Evolutionary conservation across 495 filamentous ascomycete genomes (phyloP).

Genomic region (Rostrohypoxylon terebratum): DNA sequence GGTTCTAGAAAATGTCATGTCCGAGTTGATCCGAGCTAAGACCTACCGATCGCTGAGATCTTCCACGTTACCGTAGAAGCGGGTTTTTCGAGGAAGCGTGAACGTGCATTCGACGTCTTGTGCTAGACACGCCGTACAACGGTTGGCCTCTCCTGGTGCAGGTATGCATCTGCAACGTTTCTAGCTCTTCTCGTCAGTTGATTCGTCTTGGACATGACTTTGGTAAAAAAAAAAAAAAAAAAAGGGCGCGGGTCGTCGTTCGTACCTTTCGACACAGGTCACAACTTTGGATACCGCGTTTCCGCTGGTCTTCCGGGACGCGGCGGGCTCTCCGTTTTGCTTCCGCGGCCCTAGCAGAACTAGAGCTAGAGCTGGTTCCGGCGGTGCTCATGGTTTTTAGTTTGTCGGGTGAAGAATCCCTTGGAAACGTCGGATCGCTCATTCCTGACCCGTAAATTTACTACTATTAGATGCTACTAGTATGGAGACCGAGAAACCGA

Average conservation of each 20-base stretch:
- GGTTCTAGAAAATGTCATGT: background rate
- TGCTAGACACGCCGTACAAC: slow-evolving; percentile 54
- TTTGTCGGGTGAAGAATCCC: slow-evolving; percentile 16
- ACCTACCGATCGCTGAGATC: slow-evolving; percentile 56
- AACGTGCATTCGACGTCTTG: slow-evolving; percentile 56
- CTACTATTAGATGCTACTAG: too few species aligned
- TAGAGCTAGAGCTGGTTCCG: background rate
- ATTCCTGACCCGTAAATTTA: slow-evolving; percentile 12
- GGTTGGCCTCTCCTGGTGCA: slow-evolving; percentile 23
- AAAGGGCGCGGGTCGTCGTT: background rate
- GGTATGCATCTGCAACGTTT: slow-evolving; percentile 55
- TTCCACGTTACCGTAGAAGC: slow-evolving; percentile 62
- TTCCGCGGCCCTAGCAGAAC: slow-evolving; percentile 16
- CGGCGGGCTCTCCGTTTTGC: slow-evolving; percentile 41
- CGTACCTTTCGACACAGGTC: slow-evolving; percentile 47
- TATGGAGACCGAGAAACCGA: background rate
- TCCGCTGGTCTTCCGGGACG: slow-evolving; percentile 49
- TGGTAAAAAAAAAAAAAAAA: too few species aligned
- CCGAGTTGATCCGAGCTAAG: background rate
- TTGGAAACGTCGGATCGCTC: slow-evolving; percentile 28
- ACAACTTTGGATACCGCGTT: slow-evolving; percentile 51
- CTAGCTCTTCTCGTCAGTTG: slow-evolving; percentile 32
- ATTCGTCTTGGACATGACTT: slow-evolving; percentile 2
- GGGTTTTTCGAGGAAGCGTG: slow-evolving; percentile 59
- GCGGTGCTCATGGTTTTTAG: background rate